Evolutionary conservation across 768 basidiomycete species (phyloP).

Genomic region (Tricholoma terreum): DNA sequence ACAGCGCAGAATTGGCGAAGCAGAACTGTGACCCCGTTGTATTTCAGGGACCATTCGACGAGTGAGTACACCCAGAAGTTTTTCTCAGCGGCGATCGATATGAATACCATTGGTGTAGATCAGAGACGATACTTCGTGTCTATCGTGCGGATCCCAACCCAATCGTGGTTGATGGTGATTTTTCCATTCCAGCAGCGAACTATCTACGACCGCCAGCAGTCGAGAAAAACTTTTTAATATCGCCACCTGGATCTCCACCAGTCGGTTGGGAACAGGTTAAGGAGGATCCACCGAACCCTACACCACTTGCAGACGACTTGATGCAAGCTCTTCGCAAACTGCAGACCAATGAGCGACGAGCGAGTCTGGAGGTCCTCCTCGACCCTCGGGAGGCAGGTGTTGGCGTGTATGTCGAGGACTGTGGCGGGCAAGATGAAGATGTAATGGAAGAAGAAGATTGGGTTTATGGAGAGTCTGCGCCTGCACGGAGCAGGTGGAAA

Average conservation of each 20-base stretch:
- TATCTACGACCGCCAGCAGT: conserved; percentile 74
- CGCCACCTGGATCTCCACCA: conserved; percentile 96
- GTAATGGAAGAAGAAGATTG: conserved; percentile 55
- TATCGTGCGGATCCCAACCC: conserved; percentile 75
- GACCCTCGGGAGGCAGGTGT: conserved; percentile 72
- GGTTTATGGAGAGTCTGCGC: conserved; percentile 59
- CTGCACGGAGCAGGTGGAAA: conserved; percentile 49
- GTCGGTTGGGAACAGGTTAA: conserved; percentile 92
- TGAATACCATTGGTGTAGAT: conserved; percentile 30
- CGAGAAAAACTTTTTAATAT: conserved; percentile 96
- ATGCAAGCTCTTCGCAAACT: conserved; percentile 74
- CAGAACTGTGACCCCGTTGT: conserved; percentile 59
- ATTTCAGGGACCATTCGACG: conserved; percentile 47
- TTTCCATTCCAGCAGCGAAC: conserved; percentile 38
- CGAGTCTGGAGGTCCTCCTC: conserved; percentile 54
- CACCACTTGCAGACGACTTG: conserved; percentile 85
- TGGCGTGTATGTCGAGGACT: conserved; percentile 76
- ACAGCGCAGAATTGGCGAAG: conserved; percentile 68
- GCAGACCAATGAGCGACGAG: conserved; percentile 46
- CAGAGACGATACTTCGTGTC: conserved; percentile 54
- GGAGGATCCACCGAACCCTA: conserved; percentile 86
- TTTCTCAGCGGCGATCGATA: background rate
- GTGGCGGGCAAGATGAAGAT: conserved; percentile 39
- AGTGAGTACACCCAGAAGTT: conserved; percentile 38
- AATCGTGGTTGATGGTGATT: conserved; percentile 36